These are phyloP conservation scores for Cardamine occulta DNA, from an alignment of 345 rosid species.

Conservation along the genomic window DNA sequence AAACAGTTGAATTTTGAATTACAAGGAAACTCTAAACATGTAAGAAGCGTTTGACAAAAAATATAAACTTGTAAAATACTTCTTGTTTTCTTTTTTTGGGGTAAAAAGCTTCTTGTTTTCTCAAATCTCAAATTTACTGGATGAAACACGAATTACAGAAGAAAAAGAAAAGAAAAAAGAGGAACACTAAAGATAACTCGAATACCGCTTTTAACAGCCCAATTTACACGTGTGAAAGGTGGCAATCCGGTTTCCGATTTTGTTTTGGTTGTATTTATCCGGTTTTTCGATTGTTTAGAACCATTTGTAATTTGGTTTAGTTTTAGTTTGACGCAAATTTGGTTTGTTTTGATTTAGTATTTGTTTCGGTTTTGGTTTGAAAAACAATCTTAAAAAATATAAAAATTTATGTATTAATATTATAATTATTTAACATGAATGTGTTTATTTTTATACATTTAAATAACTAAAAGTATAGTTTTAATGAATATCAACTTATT, in stretches of 20 bases:
- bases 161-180: background rate
- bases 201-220: background rate
- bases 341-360: background rate
- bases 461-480: too few species aligned
- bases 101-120: background rate
- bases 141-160: background rate
- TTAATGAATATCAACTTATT: background rate
- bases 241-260: too few species aligned
- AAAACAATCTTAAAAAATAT: background rate
- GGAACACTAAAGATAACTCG: background rate
- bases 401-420: background rate
- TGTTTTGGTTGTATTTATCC: too few species aligned
- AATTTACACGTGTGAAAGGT: background rate
- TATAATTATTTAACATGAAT: background rate
- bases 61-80: too few species aligned
- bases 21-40: background rate
- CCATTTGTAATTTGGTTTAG: background rate
- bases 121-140: background rate
- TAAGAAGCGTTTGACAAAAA: too few species aligned
- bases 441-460: background rate
- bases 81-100: background rate
- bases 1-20: slow-evolving; percentile 4
- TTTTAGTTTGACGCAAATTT: background rate
- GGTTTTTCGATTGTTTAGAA: too few species aligned
- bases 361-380: background rate